Evolutionary conservation across 2,329 filamentous ascomycete genomes (phyloP), one percentile per base, ranked within the genome.

Genomic region (Harringtonia aguacate): DNA sequence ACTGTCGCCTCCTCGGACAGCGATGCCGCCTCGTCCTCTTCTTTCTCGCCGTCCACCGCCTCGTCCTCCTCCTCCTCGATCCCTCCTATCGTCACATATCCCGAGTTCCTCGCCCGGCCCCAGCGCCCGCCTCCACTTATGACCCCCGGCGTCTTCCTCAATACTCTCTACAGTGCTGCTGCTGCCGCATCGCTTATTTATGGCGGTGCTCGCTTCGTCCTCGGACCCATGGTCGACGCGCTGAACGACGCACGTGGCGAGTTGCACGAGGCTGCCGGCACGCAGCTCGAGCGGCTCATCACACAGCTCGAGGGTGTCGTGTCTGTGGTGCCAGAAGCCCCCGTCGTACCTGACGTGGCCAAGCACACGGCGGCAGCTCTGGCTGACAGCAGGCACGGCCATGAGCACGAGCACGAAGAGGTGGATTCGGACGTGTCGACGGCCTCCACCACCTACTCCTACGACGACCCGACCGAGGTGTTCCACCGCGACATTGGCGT

Each of bases 401-500:
- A n/a, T n/a, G 35, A 41, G 10, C 37, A 58, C 46, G 52, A 52
- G 29, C 41, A 41, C 35, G 41, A 44, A 34, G 46, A 44, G 27
- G 45, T 46, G 12, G 48, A 44, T 6, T 50, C 52, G 14, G 36
- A 38, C 15, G 58, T 14, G 2, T 36, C 40, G 3, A 22, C 58
- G 28, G 66, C 65, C 47, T 53, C 59, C 36, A 61, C 59, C n/a
- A 72, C 66, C 54, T 72, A 70, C 22, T 48, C 43, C 2, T 68
- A 65, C 46, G 73, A 75, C 48, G 79, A 82, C 53, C 85, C 86
- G 1, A 79, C 81, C 1, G 85, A 90, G 60, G 74, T 89, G 49
- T 92, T 86, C 62, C 84, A 89, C 60, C 77, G 84, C 37, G 86
- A 92, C 56, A 74, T 86, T 47, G 84, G 84, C 50, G 84, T 85